A percentile compares a stretch with the other conserved stretches of the same genome.
phyloP scores from a whole-genome alignment of 768 basidiomycete species.

The Crepidotus variabilis region DNA sequence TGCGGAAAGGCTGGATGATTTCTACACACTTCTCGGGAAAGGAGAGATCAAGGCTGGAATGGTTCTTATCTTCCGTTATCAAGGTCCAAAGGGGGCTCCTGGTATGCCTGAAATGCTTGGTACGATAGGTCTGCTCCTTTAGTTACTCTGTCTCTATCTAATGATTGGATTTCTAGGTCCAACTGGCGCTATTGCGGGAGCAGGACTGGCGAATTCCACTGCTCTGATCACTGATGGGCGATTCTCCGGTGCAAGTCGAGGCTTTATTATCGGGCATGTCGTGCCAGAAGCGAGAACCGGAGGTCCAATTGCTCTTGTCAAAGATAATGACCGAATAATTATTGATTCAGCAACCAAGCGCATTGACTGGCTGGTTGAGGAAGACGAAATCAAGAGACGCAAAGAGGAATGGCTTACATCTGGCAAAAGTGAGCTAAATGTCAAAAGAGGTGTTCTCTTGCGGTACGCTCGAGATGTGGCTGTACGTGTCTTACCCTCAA shows the following conservation, averaged over 20 bases:
- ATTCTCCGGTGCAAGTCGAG: slow-evolving; percentile 75
- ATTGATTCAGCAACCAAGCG: slow-evolving; percentile 65
- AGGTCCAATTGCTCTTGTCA: slow-evolving; percentile 83
- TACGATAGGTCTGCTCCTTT: slow-evolving; percentile 9
- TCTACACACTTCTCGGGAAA: slow-evolving; percentile 69
- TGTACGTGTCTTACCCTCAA: slow-evolving; percentile 44
- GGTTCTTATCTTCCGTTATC: slow-evolving; percentile 81
- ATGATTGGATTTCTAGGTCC: slow-evolving; percentile 42
- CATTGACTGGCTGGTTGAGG: slow-evolving; percentile 72
- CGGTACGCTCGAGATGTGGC: slow-evolving; percentile 86
- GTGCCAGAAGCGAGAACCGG: slow-evolving; percentile 68
- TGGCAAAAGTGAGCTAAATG: slow-evolving; percentile 59
- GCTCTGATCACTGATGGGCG: slow-evolving; percentile 87
- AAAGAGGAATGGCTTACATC: slow-evolving; percentile 67
- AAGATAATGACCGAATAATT: slow-evolving; percentile 76
- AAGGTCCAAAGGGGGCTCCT: slow-evolving; percentile 88
- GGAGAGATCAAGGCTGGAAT: slow-evolving; percentile 75
- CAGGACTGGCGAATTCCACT: slow-evolving; percentile 73
- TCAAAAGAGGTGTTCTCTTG: slow-evolving; percentile 69
- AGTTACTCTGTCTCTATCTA: neutral
- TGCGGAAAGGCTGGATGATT: slow-evolving; percentile 53
- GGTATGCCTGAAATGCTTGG: slow-evolving; percentile 82
- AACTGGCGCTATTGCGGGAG: slow-evolving; percentile 81
- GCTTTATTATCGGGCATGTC: slow-evolving; percentile 54
- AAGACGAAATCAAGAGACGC: slow-evolving; percentile 60